Base-by-base conservation (phyloP, 2,329 filamentous ascomycete species). In the Scedosporium dehoogii region DNA sequence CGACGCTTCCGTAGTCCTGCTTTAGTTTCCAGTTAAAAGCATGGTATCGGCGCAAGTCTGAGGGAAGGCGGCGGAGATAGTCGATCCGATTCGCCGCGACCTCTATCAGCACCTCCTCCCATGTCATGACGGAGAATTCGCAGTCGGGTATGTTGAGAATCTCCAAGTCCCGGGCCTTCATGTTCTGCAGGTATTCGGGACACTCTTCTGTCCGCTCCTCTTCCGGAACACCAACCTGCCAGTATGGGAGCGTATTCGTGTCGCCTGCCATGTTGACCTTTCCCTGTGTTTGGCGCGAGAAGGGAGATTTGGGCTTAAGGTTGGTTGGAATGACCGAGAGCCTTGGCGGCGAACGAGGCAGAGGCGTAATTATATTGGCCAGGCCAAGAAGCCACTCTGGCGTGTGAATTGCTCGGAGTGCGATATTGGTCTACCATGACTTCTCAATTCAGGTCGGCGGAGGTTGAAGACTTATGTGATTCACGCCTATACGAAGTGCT, bases 161-260 rank as follows among this genome's bases (percentile, higher is more conserved):
- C 51, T 73, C 71, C 14, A 80, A 77, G 72, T 96, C 90, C 74
- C 94, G 96, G 55, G 78, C 76, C 59, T 78, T 81, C 62, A 88
- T 76, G 66, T 83, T 78, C 59, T 71, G 73, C 44, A 97, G 82
- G 70, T 85, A 94, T 5, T 82, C 79, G 0, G 92, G 92, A 70
- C 92, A 96, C 61, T 85, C 78, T 2, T 74, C 68, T 0, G 86
- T 85, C 71, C 87, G 84, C 65, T 87, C 75, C 27, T 78, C 72
- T 42, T 77, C 74, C 0, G 89, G 85, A 16, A 96, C 76, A 73
- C 96, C 96, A 73, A 89, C 81, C 65, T 93, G 88, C 92, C 92
- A 96, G 77, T 88, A 96, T 0, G 88, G 87, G 67, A 77, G 59
- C 27, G 60, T 27, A 16, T 48, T 48, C 7, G 51, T 55, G 51